These are phyloP conservation scores for Triangularia setosa DNA, from an alignment of 2,329 filamentous ascomycete species.

Conservation along the genomic window DNA sequence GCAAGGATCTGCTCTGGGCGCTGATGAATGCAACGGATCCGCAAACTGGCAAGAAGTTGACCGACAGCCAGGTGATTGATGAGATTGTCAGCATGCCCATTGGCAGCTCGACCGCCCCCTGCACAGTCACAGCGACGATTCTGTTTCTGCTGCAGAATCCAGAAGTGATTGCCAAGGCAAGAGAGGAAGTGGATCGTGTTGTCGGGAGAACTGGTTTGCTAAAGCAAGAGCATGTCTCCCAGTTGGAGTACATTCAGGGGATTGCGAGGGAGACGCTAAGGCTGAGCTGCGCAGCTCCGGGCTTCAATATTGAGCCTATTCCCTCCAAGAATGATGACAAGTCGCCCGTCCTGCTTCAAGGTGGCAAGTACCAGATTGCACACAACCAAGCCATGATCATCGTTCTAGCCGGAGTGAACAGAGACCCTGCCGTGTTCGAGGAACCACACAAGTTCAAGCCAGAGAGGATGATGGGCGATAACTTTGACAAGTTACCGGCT, in stretches of 20 bases:
- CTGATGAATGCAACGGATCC: conserved; percentile 58
- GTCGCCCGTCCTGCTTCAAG: conserved; percentile 43
- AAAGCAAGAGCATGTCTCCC: conserved; percentile 44
- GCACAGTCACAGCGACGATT: conserved; percentile 43
- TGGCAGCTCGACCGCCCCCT: conserved; percentile 48
- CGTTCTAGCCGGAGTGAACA: conserved; percentile 48
- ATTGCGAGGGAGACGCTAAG: conserved; percentile 53
- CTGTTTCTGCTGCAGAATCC: conserved; percentile 52
- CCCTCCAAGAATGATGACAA: conserved; percentile 36
- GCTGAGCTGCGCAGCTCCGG: conserved; percentile 50
- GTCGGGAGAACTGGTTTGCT: conserved; percentile 42
- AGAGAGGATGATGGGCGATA: conserved; percentile 47
- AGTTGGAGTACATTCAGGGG: conserved; percentile 51
- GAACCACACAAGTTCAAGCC: conserved; percentile 44
- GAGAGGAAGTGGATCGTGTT: conserved; percentile 51
- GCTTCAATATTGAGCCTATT: conserved; percentile 51
- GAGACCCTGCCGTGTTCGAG: conserved; percentile 46
- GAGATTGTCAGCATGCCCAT: conserved; percentile 67
- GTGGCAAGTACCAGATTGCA: conserved; percentile 47
- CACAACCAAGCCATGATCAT: conserved; percentile 48
- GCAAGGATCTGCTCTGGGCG: conserved; percentile 58
- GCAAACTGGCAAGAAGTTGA: conserved; percentile 55
- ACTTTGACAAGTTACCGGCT: conserved; percentile 40
- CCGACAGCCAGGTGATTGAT: conserved; percentile 59
- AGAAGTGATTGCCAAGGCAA: conserved; percentile 42